Base-by-base conservation (phyloP, 2,329 filamentous ascomycete genomes). In the Byssochlamys sp. region DNA sequence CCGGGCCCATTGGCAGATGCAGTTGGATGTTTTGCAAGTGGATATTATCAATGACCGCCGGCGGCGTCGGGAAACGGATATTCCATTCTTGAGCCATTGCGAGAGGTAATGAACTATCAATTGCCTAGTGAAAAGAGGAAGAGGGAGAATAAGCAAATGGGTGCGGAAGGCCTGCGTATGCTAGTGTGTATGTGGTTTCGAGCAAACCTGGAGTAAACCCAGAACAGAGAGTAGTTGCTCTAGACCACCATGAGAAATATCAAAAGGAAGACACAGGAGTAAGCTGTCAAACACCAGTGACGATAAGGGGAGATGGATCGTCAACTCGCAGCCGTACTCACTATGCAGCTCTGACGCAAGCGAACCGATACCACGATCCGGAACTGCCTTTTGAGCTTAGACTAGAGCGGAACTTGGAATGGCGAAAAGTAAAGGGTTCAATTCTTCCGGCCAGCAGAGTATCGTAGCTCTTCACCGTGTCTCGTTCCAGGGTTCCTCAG, bases 11-110 rank as follows among this genome's bases (percentile, higher is more conserved):
- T 49, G 74, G 72, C 39, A 77, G 65, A 33, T 76, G 71, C 51
- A 78, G 73, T 50, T 71, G 69, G 59, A 79, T 73, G 57, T 77
- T 67, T 56, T 71, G 74, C 33, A 79, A 70, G 35, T 67, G 67
- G 60, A 77, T 68, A 58, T 68, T 68, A 62, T 74, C 71, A n/a
- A 73, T 67, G 31, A 71, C 65, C 9, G 65, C 60, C 1, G 71
- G 71, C n/a, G 59, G 64, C 29, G 65, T 55, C 25, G 69, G 71
- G 29, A 70, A 68, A 55, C 69, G 65, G 29, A 71, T 60, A 52
- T 66, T 69, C 33, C 64, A 45, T 31, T 39, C 52, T 28, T 49
- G 48, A 52, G 59, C 58, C 59, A 61, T 61, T 31, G 33, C 19
- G n/a, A 24, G 11, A 26, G 39, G 39, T 2, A n/a, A 45, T 7